Percentiles rank a stretch among this genome's conserved stretches.
These are phyloP conservation scores for Beauveria varroae DNA, from an alignment of 2,329 filamentous ascomycete genomes.

Conservation along the genomic window DNA sequence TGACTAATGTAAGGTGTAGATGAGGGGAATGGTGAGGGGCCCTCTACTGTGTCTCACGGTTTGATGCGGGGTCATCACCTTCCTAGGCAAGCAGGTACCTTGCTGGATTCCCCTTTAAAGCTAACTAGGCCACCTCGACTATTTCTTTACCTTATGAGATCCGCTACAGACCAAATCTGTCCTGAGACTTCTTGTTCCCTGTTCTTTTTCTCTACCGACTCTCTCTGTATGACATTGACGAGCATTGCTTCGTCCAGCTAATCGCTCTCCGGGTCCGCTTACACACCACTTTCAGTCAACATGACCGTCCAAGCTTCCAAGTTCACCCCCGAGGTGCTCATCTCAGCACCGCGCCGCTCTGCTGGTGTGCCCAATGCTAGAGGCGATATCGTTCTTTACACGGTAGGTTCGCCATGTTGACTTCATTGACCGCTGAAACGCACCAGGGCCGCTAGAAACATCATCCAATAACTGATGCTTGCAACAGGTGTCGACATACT, in stretches of 20 bases:
- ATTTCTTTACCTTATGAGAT: constrained; percentile 9
- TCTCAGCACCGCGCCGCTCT: constrained; percentile 68
- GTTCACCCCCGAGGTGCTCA: constrained; percentile 70
- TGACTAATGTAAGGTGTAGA: neutral
- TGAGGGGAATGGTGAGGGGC: neutral
- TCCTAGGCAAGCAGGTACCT: neutral
- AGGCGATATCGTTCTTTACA: constrained; percentile 59
- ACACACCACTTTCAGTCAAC: constrained; percentile 12
- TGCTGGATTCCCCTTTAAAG: constrained; percentile 1
- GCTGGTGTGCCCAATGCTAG: constrained; percentile 60
- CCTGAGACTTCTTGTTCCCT: neutral
- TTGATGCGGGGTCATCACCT: neutral
- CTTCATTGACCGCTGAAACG: neutral
- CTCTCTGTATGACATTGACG: neutral
- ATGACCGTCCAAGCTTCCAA: constrained; percentile 67
- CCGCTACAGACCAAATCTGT: neutral
- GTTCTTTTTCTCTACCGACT: neutral
- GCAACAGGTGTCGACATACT: constrained; percentile 61
- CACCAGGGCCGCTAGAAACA: neutral
- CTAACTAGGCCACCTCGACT: neutral
- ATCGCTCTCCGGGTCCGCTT: constrained; percentile 13
- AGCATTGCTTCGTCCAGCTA: neutral
- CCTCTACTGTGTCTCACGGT: neutral
- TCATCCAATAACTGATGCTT: too few relatives aligned
- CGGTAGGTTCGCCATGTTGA: constrained; percentile 31